Evolutionary conservation across 169 alveolate genomes (phyloP).

Genomic region (Eimeria zaria): DNA sequence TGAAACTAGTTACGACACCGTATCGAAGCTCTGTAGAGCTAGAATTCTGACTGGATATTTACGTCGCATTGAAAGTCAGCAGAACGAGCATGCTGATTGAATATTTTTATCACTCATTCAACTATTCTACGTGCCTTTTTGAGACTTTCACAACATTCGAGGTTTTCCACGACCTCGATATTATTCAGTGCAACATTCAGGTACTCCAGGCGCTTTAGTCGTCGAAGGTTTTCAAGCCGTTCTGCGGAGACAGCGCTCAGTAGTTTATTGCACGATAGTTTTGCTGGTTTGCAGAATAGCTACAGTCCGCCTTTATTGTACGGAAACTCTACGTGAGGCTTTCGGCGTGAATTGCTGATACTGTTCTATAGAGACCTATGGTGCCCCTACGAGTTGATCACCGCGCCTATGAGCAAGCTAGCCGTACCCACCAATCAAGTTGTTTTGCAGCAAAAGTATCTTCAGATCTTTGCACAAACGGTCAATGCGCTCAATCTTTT

Average conservation of each 20-base stretch:
- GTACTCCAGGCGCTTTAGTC: constrained; percentile 95
- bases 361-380: not conserved
- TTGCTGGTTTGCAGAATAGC: not conserved
- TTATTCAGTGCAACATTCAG: constrained; percentile 96
- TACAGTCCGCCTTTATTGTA: not conserved
- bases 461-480: constrained; percentile 94
- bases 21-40: not conserved
- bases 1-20: not conserved
- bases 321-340: not conserved
- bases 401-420: not conserved
- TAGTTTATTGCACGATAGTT: not conserved
- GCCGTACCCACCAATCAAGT: constrained; percentile 90
- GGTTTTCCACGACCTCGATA: constrained; percentile 93
- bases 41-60: too few species aligned
- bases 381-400: not conserved
- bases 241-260: constrained; percentile 55
- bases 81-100: too few species aligned
- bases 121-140: constrained; percentile 87
- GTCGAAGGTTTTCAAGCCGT: constrained; percentile 94
- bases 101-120: not conserved
- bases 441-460: constrained; percentile 95
- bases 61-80: not conserved
- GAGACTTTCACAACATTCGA: constrained; percentile 95
- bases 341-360: not conserved
- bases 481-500: constrained; percentile 95